phyloP scores from a whole-genome alignment of 2,329 filamentous ascomycete species.

The Aspergillus intermedius region DNA sequence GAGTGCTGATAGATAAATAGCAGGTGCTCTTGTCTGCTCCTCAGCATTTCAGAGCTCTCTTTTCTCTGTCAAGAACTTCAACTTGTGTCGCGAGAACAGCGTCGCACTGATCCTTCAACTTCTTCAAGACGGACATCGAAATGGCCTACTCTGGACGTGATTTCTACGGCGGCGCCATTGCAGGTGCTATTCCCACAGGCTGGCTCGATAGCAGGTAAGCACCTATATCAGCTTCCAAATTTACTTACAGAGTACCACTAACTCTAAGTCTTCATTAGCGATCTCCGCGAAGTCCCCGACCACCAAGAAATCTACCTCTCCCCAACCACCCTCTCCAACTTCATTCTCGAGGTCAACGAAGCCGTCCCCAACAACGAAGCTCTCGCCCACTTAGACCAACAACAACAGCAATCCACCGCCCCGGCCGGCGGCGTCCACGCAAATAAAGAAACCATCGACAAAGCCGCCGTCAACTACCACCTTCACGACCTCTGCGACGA shows the following conservation, averaged over 20 bases:
- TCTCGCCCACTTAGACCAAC: constrained; percentile 15
- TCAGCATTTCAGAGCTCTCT: background rate
- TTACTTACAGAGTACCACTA: background rate
- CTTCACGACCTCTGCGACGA: constrained; percentile 64
- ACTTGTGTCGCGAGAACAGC: background rate
- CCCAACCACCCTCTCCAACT: constrained; percentile 70
- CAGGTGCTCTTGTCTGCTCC: background rate
- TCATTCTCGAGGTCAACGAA: constrained; percentile 87
- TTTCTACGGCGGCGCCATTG: constrained; percentile 32
- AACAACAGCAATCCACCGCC: constrained; percentile 10
- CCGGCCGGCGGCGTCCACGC: constrained; percentile 38
- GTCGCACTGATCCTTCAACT: background rate
- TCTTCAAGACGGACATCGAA: background rate
- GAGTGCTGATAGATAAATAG: background rate
- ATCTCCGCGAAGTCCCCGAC: constrained; percentile 34
- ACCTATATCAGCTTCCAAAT: background rate
- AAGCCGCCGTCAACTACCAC: constrained; percentile 60
- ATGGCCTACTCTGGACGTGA: constrained; percentile 23
- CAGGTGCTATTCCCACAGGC: constrained; percentile 24
- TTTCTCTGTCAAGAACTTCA: background rate
- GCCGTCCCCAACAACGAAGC: constrained; percentile 50
- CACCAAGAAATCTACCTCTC: constrained; percentile 93
- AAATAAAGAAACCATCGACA: constrained; percentile 54
- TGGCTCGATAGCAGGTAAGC: constrained; percentile 35
- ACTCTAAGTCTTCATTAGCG: constrained; percentile 17